Base-by-base conservation (phyloP, 1,139 yeast species). In the Spathaspora sp. region DNA sequence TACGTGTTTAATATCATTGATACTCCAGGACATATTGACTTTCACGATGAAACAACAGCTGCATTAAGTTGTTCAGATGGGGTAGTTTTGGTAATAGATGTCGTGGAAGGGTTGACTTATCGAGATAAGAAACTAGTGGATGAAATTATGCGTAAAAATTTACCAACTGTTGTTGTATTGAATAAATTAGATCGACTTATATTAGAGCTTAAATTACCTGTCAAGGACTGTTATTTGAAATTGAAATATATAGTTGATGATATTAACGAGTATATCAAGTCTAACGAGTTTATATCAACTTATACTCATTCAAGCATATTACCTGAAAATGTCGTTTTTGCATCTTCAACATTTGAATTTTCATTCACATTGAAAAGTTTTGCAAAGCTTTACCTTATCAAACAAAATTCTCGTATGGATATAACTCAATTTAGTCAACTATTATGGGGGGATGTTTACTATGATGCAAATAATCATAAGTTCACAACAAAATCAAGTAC, bases 21-120 rank as follows among this genome's bases (percentile, higher is more conserved):
- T 57, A 75, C 96, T 0, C 99, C 99, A 0, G 99, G 99, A 0
- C 98, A 93, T 64, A 78, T 80, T 1, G 85, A 89, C 57, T 93
- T 93, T 59, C 65, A 75, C 27, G 97, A 89, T 58, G 98, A 93
- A 56, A 69, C 81, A 2, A 73, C 81, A 0, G 75, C 81, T 0
- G 78, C 86, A 0, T 62, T 84, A 17, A 64, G 80, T 26, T 71
- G 82, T 1, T 78, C 78, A 0, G 98, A 93, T 53, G 82, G 86
- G 2, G 80, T 79, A 0, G 68, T 85, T 0, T 63, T 91, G 1
- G 86, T 89, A 1, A 70, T 93, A n/a, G 99, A 95, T 63, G 85
- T 78, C 1, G 84, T 89, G 1, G 97, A 91, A 60, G 98, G 98
- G 0, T 60, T 89, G 10, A 80, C 86, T 2, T 65, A 74, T 18